Base-by-base conservation (phyloP, 305 asterid genomes). In the Coffea humblotiana region DNA sequence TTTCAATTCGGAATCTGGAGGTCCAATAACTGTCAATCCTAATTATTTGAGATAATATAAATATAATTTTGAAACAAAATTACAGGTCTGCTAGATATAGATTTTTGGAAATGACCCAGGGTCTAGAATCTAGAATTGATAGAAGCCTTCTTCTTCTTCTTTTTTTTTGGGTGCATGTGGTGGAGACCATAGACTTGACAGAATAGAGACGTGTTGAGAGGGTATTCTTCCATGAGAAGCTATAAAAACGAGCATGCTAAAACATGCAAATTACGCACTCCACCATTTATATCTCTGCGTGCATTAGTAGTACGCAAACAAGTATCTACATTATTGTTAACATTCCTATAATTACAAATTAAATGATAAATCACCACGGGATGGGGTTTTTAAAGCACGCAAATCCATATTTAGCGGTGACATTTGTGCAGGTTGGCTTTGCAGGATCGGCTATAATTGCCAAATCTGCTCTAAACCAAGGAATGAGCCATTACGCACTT, bases 381-480 rank as follows among this genome's bases (percentile, higher is more conserved):
- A 65, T 71, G 81, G 79, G 43, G 16, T 76, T 61, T 13, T 51
- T 86, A 67, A 87, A 81, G 81, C 69, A 83, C 69, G 78, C 87
- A 63, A 86, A 83, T 65, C 90, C 95, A 65, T 91, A 90, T 77
- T 72, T 90, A 77, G 93, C 83, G 3, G 93, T 91, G 1, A 72
- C 81, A 56, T 80, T 88, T 51, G 58, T 93, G 79, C 96, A 91
- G 79, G 88, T 91, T 79, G 92, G 94, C 7, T 88, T 77, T 78
- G 96, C 98, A 29, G 93, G 93, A 32, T 88, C 88, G 60, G 86
- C 82, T 23, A 90, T 91, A 29, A 91, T 92, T 37, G 89, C 92
- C 0, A 92, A 93, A 73, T 75, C 83, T 63, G 96, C 96, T 67
- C 84, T 93, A 0, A 88, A 93, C 83, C 32, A 79, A 18, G 96